Percentiles rank a stretch among this genome's conserved stretches.
These are phyloP conservation scores for Mycena sp. DNA, from an alignment of 1,284 basidiomycete genomes.

Conservation along the genomic window DNA sequence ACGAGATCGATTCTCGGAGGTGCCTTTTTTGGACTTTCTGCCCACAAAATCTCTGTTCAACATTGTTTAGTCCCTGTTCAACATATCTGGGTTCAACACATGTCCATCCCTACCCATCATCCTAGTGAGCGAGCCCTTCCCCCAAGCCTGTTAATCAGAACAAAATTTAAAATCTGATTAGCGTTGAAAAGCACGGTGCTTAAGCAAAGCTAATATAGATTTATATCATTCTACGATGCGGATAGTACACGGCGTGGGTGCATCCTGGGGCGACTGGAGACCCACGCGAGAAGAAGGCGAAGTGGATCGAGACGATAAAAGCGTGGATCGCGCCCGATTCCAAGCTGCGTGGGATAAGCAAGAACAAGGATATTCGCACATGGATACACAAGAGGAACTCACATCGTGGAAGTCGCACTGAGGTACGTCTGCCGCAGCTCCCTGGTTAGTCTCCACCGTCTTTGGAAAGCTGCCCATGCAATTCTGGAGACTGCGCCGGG, in stretches of 20 bases:
- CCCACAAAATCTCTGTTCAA: too few relatives aligned
- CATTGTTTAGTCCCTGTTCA: too few relatives aligned
- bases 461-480: constrained; percentile 4
- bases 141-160: too few relatives aligned
- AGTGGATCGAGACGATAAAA: constrained; percentile 14
- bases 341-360: neutral
- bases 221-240: neutral
- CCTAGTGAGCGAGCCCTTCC: too few relatives aligned
- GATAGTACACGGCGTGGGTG: neutral
- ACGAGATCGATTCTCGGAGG: too few relatives aligned
- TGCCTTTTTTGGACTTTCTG: too few relatives aligned
- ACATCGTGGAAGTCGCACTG: constrained; percentile 10
- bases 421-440: constrained; percentile 1
- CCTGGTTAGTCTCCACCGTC: neutral
- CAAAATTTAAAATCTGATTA: too few relatives aligned
- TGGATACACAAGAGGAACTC: neutral
- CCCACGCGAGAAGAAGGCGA: neutral
- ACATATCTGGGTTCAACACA: too few relatives aligned
- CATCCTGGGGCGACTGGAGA: neutral
- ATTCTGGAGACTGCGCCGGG: neutral
- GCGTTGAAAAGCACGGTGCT: too few relatives aligned
- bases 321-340: constrained; percentile 17
- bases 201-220: too few relatives aligned
- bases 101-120: too few relatives aligned
- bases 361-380: neutral